Conservation (phyloP, 1,284 basidiomycete genomes). For the Cutaneotrichosporon cutaneum region DNA sequence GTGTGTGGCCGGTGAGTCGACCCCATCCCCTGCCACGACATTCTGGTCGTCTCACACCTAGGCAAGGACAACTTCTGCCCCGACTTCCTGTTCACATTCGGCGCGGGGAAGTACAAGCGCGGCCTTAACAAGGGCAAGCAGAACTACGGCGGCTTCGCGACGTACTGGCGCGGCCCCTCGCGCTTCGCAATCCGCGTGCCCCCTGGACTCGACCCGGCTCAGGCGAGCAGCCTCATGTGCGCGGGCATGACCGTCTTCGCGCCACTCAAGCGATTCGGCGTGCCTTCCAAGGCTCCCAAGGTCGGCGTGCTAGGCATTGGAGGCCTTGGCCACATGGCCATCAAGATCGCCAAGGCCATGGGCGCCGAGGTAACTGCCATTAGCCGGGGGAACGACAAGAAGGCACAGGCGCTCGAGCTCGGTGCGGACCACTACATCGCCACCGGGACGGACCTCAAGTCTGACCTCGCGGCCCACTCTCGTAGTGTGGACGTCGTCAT, state of each 20-base stretch:
- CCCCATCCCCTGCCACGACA: neutral
- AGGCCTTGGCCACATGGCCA: conserved; percentile 51
- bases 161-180: conserved; percentile 46
- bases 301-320: conserved; percentile 57
- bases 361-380: conserved; percentile 63
- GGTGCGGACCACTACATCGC: conserved; percentile 53
- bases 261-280: conserved; percentile 56
- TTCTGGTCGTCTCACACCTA: too few species aligned
- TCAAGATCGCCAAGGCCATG: conserved; percentile 56
- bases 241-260: conserved; percentile 54
- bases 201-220: conserved; percentile 58
- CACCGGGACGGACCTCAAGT: conserved; percentile 34
- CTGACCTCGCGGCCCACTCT: conserved; percentile 37
- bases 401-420: conserved; percentile 56
- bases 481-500: conserved; percentile 54
- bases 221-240: conserved; percentile 57
- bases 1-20: conserved; percentile 53
- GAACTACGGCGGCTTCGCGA: conserved; percentile 55
- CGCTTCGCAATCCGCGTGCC: conserved; percentile 67
- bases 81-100: neutral
- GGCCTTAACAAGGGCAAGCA: conserved; percentile 31
- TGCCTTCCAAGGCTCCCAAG: conserved; percentile 53
- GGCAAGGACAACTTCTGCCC: conserved; percentile 14
- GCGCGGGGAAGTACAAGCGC: conserved; percentile 4
- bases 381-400: conserved; percentile 55